Evolutionary conservation across 2,329 filamentous ascomycete genomes (phyloP).

Genomic region (Cordyceps cateniannulata): DNA sequence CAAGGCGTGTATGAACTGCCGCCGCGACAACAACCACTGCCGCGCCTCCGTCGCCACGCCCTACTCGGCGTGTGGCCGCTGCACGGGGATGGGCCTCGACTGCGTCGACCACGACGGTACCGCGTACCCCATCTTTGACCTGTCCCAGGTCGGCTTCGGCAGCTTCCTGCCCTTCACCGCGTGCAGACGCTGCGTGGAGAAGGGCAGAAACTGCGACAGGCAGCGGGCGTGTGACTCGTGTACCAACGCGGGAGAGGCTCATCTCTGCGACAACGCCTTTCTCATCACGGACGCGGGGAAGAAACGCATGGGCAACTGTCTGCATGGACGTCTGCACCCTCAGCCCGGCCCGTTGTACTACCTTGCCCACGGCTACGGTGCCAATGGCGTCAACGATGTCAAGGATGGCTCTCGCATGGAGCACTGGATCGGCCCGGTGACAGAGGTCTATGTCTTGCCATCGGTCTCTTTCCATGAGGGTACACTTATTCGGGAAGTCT

Average conservation of each 20-base stretch:
- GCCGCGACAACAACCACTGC: slow-evolving; percentile 16
- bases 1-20: slow-evolving; percentile 16
- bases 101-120: slow-evolving; percentile 17
- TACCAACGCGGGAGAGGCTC: slow-evolving; percentile 15
- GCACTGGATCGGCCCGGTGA: slow-evolving; percentile 21
- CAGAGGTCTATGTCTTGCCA: not conserved
- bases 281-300: slow-evolving; percentile 10
- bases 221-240: slow-evolving; percentile 33
- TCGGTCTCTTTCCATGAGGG: not conserved
- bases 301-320: slow-evolving; percentile 13
- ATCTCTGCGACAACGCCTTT: slow-evolving; percentile 15
- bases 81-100: slow-evolving; percentile 25
- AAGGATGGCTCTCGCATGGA: slow-evolving; percentile 20
- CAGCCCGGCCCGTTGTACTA: slow-evolving; percentile 28
- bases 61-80: slow-evolving; percentile 20
- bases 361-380: slow-evolving; percentile 24
- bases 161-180: slow-evolving; percentile 20
- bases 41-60: slow-evolving; percentile 13
- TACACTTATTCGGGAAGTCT: not conserved
- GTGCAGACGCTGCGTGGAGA: slow-evolving; percentile 20
- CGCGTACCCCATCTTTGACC: slow-evolving; percentile 21
- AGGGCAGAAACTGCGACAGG: slow-evolving; percentile 26
- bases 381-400: slow-evolving; percentile 21
- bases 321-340: slow-evolving; percentile 14
- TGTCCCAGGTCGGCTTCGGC: slow-evolving; percentile 28